phyloP scores from a whole-genome alignment of 1,139 yeast genomes.

The Blastobotrys elegans region DNA sequence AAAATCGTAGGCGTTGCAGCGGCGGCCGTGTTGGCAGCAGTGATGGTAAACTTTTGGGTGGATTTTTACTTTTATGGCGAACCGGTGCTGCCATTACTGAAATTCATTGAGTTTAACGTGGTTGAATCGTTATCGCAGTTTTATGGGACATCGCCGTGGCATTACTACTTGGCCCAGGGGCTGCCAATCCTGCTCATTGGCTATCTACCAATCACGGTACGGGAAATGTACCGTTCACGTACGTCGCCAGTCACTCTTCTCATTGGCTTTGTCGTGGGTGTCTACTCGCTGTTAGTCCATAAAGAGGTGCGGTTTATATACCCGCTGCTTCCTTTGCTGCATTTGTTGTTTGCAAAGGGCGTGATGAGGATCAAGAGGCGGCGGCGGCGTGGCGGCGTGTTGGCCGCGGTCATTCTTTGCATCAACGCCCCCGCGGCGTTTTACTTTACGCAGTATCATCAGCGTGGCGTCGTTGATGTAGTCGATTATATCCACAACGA shows the following conservation, averaged over 20 bases:
- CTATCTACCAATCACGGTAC: slow-evolving; percentile 55
- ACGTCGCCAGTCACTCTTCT: slow-evolving; percentile 31
- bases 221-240: slow-evolving; percentile 36
- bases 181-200: slow-evolving; percentile 69
- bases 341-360: slow-evolving; percentile 29
- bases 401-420: slow-evolving; percentile 27
- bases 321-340: slow-evolving; percentile 74
- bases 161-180: slow-evolving; percentile 79
- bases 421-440: slow-evolving; percentile 44
- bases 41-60: slow-evolving; percentile 38
- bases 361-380: slow-evolving; percentile 13
- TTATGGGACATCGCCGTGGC: slow-evolving; percentile 84
- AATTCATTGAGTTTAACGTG: slow-evolving; percentile 73
- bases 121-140: slow-evolving; percentile 68
- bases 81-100: slow-evolving; percentile 57
- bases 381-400: slow-evolving; percentile 6
- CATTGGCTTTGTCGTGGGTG: slow-evolving; percentile 41
- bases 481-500: slow-evolving; percentile 48
- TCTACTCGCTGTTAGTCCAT: slow-evolving; percentile 67
- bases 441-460: slow-evolving; percentile 64
- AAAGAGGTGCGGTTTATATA: slow-evolving; percentile 91
- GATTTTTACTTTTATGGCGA: slow-evolving; percentile 61
- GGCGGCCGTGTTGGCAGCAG: slow-evolving; percentile 28
- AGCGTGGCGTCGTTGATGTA: slow-evolving; percentile 77
- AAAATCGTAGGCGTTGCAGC: slow-evolving; percentile 24